Percentiles rank a stretch among this genome's conserved stretches.
Evolutionary conservation across 345 rosid species (phyloP).

Genomic region (Abelmoschus esculentus): DNA sequence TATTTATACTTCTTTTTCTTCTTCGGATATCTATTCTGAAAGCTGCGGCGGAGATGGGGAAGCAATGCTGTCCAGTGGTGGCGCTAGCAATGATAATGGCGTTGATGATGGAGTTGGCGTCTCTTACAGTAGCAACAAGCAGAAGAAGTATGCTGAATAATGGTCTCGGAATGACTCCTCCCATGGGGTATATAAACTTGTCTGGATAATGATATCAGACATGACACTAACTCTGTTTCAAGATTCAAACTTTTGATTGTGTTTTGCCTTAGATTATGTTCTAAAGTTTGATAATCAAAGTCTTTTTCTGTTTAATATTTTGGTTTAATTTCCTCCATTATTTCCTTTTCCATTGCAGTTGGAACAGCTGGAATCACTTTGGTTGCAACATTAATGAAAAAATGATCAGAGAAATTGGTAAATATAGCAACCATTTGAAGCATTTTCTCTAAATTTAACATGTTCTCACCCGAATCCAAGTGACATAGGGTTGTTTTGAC

Average conservation of each 20-base stretch:
- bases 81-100: constrained; percentile 6
- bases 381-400: constrained; percentile 53
- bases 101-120: constrained; percentile 13
- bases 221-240: too few relatives aligned
- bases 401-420: constrained; percentile 69
- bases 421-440: neutral
- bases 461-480: neutral
- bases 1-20: neutral
- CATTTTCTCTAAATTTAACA: neutral
- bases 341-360: constrained; percentile 34
- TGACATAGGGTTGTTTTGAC: constrained; percentile 2
- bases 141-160: constrained; percentile 51
- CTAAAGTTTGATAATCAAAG: neutral
- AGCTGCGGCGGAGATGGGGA: constrained; percentile 1
- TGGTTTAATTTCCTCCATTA: neutral
- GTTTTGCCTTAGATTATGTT: neutral
- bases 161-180: constrained; percentile 67
- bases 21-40: neutral
- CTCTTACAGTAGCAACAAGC: constrained; percentile 12
- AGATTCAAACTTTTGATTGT: neutral
- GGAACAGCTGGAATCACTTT: constrained; percentile 98
- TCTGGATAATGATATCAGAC: too few relatives aligned
- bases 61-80: neutral
- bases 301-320: neutral
- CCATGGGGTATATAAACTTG: constrained; percentile 47